Base-by-base conservation (phyloP, 139 green algal genomes). In the Chlamydomonas sphaeroides region DNA sequence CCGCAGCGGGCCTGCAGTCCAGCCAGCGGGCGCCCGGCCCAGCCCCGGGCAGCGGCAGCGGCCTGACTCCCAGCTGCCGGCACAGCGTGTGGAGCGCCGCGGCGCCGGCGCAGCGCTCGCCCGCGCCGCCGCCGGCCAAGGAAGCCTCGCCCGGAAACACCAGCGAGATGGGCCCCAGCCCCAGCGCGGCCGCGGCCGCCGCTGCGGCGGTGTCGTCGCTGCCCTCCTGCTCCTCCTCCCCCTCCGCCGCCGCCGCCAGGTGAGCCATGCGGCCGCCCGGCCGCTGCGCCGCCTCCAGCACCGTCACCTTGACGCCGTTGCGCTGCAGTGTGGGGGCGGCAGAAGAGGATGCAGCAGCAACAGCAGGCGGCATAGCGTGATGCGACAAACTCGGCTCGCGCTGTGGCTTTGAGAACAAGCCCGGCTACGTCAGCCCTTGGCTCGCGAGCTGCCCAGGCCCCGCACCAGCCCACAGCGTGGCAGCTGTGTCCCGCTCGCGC, bases 201-300 rank as follows among this genome's bases (percentile, higher is more conserved):
- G 33, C n/a, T 11, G 62, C n/a, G n/a, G n/a, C n/a, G n/a, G n/a
- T n/a, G n/a, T n/a, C n/a, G n/a, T n/a, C n/a, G n/a, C n/a, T 14
- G 25, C 11, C 28, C 11, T 5, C 26, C 17, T 39, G n/a, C 65
- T 36, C 39, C 2, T 17, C 39, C 20, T 5, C 10, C 26, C 30
- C 49, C n/a, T 26, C 35, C 25, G 51, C 48, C 32, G 48, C 32
- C n/a, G 56, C 68, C 28, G 32, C 69, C n/a, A 98, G 95, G 71
- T 88, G 95, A 28, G 96, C 96, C 61, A 98, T 90, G 2, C 96
- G 90, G 21, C 96, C 96, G 28, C 96, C 96, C 51, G 96, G 87
- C 5, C 92, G 88, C 14, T 95, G 79, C 21, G 92, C 65, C 6
- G 94, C 96, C 88, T 98, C 96, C 57, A 98, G 90, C 51, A 98